Base-by-base conservation (phyloP, 306 rosid species). In the Rosa multiflora region DNA sequence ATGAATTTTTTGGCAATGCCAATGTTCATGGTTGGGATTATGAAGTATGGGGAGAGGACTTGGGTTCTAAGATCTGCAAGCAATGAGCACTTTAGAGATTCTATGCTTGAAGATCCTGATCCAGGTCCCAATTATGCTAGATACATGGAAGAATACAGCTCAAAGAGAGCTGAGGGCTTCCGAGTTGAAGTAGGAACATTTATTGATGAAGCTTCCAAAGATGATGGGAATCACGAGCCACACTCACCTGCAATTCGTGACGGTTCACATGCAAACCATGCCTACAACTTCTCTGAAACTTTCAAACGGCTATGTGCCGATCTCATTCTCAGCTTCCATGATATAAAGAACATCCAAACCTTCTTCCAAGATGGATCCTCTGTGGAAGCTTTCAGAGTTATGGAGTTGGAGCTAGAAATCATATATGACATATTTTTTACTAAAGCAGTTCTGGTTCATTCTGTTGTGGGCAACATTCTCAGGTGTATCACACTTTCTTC, bases 351-450 rank as follows among this genome's bases (percentile, higher is more conserved):
- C 52, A 83, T 78, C 61, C 81, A 46, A 40, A 1, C 13, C 18
- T 79, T 83, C 64, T 85, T 85, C 62, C 63, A 47, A 5, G 48
- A 9, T 0, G 18, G 10, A 4, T 1, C 46, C 1, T 84, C 64
- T 35, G 2, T 39, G 0, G 8, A 15, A 11, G 82, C 83, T 74
- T 88, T 84, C 74, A 4, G 59, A 55, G 80, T 83, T n/a, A 52
- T 87, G 10, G 90, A 79, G 62, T 21, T 89, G 7, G 93, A 89
- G 79, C 89, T 89, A 4, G 93, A 83, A 53, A 72, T 89, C 11
- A 75, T 85, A 72, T 80, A 85, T 68, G 93, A 89, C 71, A 23
- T 72, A 11, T 21, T 89, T 5, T 83, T 79, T 37, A 85, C 93
- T 0, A 89, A 89, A 68, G 86, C 92, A 18, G 76, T 21, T n/a